phyloP scores from a whole-genome alignment of 805 yeast genomes.

The Yarrowia hollandica region DNA sequence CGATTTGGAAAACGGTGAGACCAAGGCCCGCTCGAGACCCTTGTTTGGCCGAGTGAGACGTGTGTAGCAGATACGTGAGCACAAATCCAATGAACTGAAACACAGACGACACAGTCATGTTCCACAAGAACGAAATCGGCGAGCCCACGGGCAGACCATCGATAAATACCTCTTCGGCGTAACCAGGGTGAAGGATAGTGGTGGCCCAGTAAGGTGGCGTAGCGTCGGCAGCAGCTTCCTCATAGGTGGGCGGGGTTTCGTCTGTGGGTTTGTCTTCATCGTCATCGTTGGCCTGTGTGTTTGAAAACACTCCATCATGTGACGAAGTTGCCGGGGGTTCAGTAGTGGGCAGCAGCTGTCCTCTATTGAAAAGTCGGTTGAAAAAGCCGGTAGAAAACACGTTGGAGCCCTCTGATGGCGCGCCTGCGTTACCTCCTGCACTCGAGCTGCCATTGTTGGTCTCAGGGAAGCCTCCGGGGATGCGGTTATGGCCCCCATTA shows the following conservation, averaged over 20 bases:
- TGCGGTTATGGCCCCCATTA: slow-evolving; percentile 11
- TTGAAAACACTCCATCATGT: slow-evolving; percentile 89
- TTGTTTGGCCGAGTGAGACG: slow-evolving; percentile 95
- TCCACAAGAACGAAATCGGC: slow-evolving; percentile 86
- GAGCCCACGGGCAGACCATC: slow-evolving; percentile 97
- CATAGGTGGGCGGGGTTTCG: slow-evolving; percentile 82
- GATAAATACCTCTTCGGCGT: slow-evolving; percentile 82
- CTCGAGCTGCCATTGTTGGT: background rate
- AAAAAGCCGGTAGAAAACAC: slow-evolving; percentile 19
- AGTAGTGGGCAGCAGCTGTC: background rate
- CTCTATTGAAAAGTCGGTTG: slow-evolving; percentile 18
- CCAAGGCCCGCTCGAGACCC: slow-evolving; percentile 95
- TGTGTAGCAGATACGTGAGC: slow-evolving; percentile 84
- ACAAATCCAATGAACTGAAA: slow-evolving; percentile 94
- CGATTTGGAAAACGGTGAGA: slow-evolving; percentile 72
- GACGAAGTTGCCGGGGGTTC: slow-evolving; percentile 7
- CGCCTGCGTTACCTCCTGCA: background rate
- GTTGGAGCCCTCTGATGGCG: slow-evolving; percentile 1
- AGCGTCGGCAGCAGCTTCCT: slow-evolving; percentile 90
- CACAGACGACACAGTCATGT: slow-evolving; percentile 79
- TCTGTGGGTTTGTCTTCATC: slow-evolving; percentile 38
- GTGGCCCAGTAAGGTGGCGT: slow-evolving; percentile 98
- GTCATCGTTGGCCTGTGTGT: slow-evolving; percentile 77
- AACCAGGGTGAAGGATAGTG: slow-evolving; percentile 72
- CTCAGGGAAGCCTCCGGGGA: slow-evolving; percentile 3